phyloP scores from a whole-genome alignment of 768 basidiomycete genomes.

The Mrakia hoshinonis region DNA sequence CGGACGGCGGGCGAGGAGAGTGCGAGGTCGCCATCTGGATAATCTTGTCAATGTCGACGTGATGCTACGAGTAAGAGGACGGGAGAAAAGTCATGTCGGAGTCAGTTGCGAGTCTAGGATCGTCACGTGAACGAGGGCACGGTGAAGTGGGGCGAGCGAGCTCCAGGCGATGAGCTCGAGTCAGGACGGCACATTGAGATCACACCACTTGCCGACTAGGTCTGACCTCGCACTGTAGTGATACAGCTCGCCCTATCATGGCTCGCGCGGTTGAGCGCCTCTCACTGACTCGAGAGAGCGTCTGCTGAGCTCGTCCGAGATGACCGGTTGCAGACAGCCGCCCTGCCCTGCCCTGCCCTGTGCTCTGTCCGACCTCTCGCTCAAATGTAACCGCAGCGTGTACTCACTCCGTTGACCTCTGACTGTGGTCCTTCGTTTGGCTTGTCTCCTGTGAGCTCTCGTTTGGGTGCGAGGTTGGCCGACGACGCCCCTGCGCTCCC shows the following conservation, averaged over 20 bases:
- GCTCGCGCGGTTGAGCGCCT: too few species aligned
- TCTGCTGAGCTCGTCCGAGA: too few species aligned
- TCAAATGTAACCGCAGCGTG: too few species aligned
- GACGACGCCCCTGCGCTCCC: not conserved
- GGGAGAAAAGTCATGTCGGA: not conserved
- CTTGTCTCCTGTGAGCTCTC: not conserved
- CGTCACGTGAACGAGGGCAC: not conserved
- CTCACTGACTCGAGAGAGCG: too few species aligned
- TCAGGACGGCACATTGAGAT: too few species aligned
- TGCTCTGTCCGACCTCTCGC: not conserved
- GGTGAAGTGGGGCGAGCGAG: not conserved
- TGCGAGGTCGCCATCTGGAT: constrained; percentile 83
- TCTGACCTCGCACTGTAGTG: too few species aligned
- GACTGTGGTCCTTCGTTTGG: not conserved
- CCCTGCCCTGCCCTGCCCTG: too few species aligned
- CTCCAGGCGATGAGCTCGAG: not conserved
- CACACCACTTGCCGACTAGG: too few species aligned
- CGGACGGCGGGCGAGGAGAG: constrained; percentile 36
- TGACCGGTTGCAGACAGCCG: too few species aligned
- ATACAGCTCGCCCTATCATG: too few species aligned
- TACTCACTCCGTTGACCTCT: constrained; percentile 10
- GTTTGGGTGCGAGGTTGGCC: not conserved
- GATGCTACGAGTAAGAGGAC: not conserved
- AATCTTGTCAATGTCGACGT: constrained; percentile 70
- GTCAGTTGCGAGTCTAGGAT: not conserved